A percentile compares a stretch with the other conserved stretches of the same genome.
Evolutionary conservation across 805 yeast genomes (phyloP).

Genomic region (Candida sithepensis): DNA sequence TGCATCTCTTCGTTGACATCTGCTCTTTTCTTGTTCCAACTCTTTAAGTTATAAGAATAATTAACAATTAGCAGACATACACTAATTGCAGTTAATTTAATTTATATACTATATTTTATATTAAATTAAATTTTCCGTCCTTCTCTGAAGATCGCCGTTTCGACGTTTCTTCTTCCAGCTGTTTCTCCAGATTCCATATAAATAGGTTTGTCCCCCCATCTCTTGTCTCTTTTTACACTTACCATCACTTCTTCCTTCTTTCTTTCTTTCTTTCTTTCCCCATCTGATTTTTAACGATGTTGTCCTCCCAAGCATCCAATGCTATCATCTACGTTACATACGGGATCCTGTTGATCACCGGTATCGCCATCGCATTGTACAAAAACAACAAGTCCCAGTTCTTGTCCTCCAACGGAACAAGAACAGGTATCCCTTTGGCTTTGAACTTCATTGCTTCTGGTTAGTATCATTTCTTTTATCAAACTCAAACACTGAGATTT

Average conservation of each 20-base stretch:
- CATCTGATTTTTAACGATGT: neutral
- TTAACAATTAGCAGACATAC: no score
- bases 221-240: neutral
- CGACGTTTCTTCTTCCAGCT: neutral
- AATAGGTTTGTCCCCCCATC: neutral
- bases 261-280: neutral
- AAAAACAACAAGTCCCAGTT: constrained; percentile 37
- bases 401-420: constrained; percentile 76
- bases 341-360: constrained; percentile 49
- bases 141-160: no score
- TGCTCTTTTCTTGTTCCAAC: neutral
- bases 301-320: constrained; percentile 50
- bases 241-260: neutral
- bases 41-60: no score
- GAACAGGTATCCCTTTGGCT: constrained; percentile 74
- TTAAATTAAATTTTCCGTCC: no score
- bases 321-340: constrained; percentile 64
- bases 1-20: no score
- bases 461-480: constrained; percentile 41
- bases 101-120: no score
- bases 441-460: constrained; percentile 90
- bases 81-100: no score
- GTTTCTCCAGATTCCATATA: no score
- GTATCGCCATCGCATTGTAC: constrained; percentile 58
- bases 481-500: no score